Evolutionary conservation across 441 rosid genomes (phyloP), one percentile per base, ranked within the genome.

Genomic region (Populus hybrid): DNA sequence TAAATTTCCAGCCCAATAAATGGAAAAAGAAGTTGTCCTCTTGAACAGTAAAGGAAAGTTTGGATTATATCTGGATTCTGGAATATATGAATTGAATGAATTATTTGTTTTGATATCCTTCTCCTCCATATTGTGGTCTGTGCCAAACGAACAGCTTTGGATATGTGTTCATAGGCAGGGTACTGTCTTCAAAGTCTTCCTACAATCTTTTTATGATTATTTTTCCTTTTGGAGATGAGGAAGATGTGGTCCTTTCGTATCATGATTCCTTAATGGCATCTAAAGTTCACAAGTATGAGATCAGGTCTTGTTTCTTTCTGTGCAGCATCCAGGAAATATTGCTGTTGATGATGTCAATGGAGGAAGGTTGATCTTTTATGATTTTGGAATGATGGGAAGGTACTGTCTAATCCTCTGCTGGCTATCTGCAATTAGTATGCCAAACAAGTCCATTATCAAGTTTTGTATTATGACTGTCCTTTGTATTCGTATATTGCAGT

Each of bases 341-440:
- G 99, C 98, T 2, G 95, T 94, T 77, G 99, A 96, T 87, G 99
- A 96, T 88, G 95, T 96, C 76, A 94, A 93, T 79, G 99, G 99
- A 9, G 98, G 99, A 77, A 87, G 99, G 79, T 87, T 96, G 80
- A 96, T 96, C 82, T 93, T 94, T 86, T 96, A 96, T 78, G 99
- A 96, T 86, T 96, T 96, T 78, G 99, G 99, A 76, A 96, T 96
- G 99, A 96, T 96, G 99, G 99, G 99, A 84, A 94, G 99, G 98
- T 96, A 88, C 63, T 78, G 76, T 84, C 75, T 76, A 35, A 76
- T 76, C 69, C 73, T 42, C 16, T 79, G 20, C 64, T 63, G 67
- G 73, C 69, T 77, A 32, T 72, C 64, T 77, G 26, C 28, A 10
- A 26, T 24, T 34, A 63, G 42, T 42, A 32, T 78, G 63, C 35